Conservation (phyloP, 148 eudicot species). For the Vaccinium vitisidaea region DNA sequence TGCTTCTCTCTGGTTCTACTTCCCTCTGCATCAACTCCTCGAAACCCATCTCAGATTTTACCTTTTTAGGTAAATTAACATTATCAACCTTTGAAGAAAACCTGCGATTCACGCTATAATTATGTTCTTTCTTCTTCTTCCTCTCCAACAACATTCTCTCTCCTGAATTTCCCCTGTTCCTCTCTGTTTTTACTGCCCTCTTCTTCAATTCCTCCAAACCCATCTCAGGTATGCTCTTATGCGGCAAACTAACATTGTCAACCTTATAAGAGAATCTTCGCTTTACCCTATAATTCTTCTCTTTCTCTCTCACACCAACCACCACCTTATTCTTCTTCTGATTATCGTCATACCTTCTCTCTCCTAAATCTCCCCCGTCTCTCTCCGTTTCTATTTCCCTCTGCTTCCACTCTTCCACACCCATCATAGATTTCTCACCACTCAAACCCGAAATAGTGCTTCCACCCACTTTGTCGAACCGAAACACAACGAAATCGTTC, state of each 20-base stretch:
- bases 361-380: background rate
- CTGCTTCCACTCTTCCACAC: constrained; percentile 1
- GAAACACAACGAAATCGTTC: constrained; percentile 13
- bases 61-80: background rate
- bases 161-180: background rate
- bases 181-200: background rate
- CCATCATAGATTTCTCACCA: background rate
- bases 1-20: background rate
- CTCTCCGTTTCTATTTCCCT: background rate
- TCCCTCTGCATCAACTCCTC: background rate
- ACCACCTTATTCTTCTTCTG: background rate
- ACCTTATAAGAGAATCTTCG: background rate
- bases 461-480: constrained; percentile 17
- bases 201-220: background rate
- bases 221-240: background rate
- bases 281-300: background rate
- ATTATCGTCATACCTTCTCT: background rate
- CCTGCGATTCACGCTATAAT: background rate
- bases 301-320: background rate
- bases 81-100: background rate
- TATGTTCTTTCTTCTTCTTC: constrained; percentile 1
- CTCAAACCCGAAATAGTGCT: background rate
- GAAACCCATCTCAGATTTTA: background rate
- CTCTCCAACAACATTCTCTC: background rate
- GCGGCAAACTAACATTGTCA: background rate